Evolutionary conservation across 2,329 filamentous ascomycete species (phyloP), one percentile per base, ranked within the genome.

Genomic region (Septoria linicola): DNA sequence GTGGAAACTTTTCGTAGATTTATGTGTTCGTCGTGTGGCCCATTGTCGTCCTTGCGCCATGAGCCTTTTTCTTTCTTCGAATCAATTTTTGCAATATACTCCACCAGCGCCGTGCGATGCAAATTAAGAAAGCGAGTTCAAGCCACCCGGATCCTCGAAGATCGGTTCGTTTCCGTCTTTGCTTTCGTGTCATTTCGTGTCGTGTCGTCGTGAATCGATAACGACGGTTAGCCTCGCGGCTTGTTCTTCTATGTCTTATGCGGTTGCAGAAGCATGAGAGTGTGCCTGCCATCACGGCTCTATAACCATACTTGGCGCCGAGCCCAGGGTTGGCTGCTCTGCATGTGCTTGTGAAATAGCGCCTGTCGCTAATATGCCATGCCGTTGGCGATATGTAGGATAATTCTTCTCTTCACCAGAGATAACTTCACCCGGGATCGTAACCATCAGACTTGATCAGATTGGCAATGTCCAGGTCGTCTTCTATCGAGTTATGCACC

Each of bases 91-190:
- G n/a, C 16, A 13, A 21, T 13, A 14, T 41, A 42, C 47, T 27
- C 47, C 47, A 49, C 47, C 47, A 49, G 47, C 47, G 40, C 47
- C 47, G 16, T 42, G 40, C 47, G 39, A 49, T 49, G 47, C 32
- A 16, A 37, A 30, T 17, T n/a, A 30, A 42, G 31, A n/a, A n/a
- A n/a, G 37, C 21, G 19, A 30, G 19, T 16, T 37, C 25, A n/a
- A n/a, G n/a, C n/a, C n/a, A n/a, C 32, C 32, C 16, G n/a, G 34
- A 30, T 40, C 34, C 36, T 41, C 8, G 30, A 25, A 35, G 25
- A 34, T 36, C 19, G 41, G 21, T 17, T 41, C 19, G 13, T 25
- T 25, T 11, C n/a, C 16, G 13, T 31, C 23, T 11, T 42, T 42
- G 20, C 21, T 48, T 41, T 48, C 44, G 35, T 48, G 25, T 48